phyloP scores from a whole-genome alignment of 345 rosid genomes.

The Eucalyptus rudis region DNA sequence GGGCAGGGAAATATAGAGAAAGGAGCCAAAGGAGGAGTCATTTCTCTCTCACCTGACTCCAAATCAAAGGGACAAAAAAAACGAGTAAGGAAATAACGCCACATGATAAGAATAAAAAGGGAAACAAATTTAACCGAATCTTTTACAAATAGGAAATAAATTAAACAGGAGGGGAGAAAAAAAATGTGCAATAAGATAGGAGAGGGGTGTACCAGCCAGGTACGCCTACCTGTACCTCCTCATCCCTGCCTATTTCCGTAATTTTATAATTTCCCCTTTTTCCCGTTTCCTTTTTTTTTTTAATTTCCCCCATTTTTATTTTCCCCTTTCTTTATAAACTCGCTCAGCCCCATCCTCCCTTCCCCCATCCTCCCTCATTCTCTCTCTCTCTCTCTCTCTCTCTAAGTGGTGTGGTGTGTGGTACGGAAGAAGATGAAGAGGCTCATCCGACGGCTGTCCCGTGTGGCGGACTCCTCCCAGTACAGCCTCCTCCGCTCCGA shows the following conservation, averaged over 20 bases:
- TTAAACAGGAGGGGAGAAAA: not conserved
- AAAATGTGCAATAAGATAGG: not conserved
- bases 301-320: not conserved
- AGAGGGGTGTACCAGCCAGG: not conserved
- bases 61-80: not conserved
- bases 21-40: not conserved
- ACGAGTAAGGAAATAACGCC: not conserved
- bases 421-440: slow-evolving; percentile 45
- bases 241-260: not conserved
- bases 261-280: not conserved
- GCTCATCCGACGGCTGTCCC: slow-evolving; percentile 75
- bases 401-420: not conserved
- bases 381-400: not conserved
- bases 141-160: not conserved
- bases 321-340: not conserved
- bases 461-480: slow-evolving; percentile 79
- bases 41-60: not conserved
- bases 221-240: not conserved
- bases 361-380: fast-evolving
- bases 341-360: fast-evolving
- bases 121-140: not conserved
- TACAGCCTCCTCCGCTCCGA: slow-evolving; percentile 69
- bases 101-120: not conserved
- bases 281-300: not conserved
- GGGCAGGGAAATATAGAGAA: not conserved